These are phyloP conservation scores for Rhizopogon hawkerae DNA, from an alignment of 1,284 basidiomycete species.

Conservation along the genomic window DNA sequence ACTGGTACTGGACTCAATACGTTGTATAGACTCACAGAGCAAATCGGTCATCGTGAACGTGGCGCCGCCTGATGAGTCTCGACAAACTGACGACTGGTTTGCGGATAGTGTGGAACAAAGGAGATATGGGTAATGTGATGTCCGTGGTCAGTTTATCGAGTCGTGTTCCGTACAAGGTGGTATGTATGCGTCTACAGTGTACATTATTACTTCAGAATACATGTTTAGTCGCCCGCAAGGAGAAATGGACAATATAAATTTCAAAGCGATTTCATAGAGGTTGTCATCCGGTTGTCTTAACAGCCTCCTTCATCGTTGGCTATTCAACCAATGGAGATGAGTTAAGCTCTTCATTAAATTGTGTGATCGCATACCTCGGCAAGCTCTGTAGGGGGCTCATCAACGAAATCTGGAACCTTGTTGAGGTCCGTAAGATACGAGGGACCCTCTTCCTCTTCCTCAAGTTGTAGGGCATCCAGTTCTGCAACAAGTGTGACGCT, in stretches of 20 bases:
- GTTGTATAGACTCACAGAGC: constrained; percentile 60
- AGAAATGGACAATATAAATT: constrained; percentile 9
- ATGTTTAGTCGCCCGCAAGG: not conserved
- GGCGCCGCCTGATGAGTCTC: constrained; percentile 49
- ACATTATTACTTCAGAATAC: not conserved
- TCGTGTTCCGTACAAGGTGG: not conserved
- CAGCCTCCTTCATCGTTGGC: constrained; percentile 39
- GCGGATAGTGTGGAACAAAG: constrained; percentile 41
- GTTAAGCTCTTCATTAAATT: not conserved
- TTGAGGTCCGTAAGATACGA: constrained; percentile 81
- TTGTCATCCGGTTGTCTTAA: constrained; percentile 41
- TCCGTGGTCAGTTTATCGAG: not conserved
- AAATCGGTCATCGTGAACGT: constrained; percentile 72
- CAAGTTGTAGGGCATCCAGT: constrained; percentile 80
- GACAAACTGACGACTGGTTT: constrained; percentile 69
- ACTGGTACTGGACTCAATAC: not conserved
- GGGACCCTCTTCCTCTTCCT: constrained; percentile 81
- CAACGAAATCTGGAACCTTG: constrained; percentile 84
- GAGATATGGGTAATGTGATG: constrained; percentile 46
- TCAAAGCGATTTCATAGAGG: constrained; percentile 1
- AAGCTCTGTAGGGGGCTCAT: constrained; percentile 70
- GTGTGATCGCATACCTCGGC: constrained; percentile 39
- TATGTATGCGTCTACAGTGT: not conserved
- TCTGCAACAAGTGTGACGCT: constrained; percentile 42
- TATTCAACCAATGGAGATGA: constrained; percentile 12